phyloP scores from a whole-genome alignment of 2,329 filamentous ascomycete species.

The Sclerotiophoma versabilis region DNA sequence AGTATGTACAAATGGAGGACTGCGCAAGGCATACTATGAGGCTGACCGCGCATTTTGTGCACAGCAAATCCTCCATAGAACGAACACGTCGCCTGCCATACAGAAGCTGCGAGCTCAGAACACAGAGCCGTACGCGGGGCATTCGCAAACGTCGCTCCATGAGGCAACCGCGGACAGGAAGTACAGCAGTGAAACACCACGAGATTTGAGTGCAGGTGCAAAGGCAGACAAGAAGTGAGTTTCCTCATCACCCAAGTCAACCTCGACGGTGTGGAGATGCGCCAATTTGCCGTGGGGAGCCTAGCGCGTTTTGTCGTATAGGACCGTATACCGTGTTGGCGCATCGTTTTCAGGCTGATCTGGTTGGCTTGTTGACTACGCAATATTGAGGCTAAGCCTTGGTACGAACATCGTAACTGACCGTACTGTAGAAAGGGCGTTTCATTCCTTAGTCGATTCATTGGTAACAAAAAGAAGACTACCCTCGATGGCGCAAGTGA shows the following conservation, averaged over 20 bases:
- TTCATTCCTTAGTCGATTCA: conserved; percentile 89
- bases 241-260: background rate
- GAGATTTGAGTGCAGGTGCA: conserved; percentile 27
- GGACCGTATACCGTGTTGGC: conserved; percentile 17
- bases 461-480: conserved; percentile 76
- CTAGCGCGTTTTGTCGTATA: conserved; percentile 13
- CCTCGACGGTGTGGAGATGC: background rate
- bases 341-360: conserved; percentile 2
- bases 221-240: conserved; percentile 51
- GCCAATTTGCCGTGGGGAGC: background rate
- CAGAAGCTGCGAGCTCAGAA: conserved; percentile 62
- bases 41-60: conserved; percentile 20
- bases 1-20: conserved; percentile 54
- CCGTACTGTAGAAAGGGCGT: conserved; percentile 72
- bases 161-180: conserved; percentile 59
- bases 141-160: conserved; percentile 47
- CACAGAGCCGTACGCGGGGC: conserved; percentile 40
- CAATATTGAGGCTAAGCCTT: background rate
- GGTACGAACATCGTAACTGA: conserved; percentile 17
- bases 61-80: conserved; percentile 68
- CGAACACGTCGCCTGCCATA: conserved; percentile 68
- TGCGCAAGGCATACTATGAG: conserved; percentile 5
- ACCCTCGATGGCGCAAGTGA: conserved; percentile 59
- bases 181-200: conserved; percentile 32
- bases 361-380: background rate